A percentile compares a stretch with the other conserved stretches of the same genome.
Conservation (phyloP, 768 basidiomycete genomes). For the Baorangia bicolor region DNA sequence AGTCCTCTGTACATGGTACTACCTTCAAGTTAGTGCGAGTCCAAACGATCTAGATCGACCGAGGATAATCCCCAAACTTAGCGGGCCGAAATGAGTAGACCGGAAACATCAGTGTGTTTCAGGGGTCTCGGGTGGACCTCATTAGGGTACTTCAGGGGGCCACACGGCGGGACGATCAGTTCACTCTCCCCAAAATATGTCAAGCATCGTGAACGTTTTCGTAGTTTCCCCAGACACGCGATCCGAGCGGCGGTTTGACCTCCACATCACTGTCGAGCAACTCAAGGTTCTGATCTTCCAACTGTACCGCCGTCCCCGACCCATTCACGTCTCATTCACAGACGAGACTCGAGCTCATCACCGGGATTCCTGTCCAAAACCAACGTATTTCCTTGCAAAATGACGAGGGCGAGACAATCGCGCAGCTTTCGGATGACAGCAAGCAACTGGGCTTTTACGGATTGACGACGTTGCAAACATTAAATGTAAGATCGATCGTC, state of each 20-base stretch:
- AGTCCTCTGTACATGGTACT: too few relatives aligned
- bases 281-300: conserved; percentile 64
- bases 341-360: conserved; percentile 84
- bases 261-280: conserved; percentile 67
- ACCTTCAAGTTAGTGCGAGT: too few relatives aligned
- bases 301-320: not conserved
- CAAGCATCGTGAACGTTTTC: conserved; percentile 61
- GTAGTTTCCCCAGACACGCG: conserved; percentile 86
- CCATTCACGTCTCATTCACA: conserved; percentile 27
- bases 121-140: too few relatives aligned
- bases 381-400: conserved; percentile 68
- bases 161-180: too few relatives aligned
- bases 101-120: too few relatives aligned
- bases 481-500: conserved; percentile 57
- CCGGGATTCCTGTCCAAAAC: conserved; percentile 78
- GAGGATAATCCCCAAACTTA: too few relatives aligned
- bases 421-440: conserved; percentile 61
- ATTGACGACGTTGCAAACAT: conserved; percentile 70
- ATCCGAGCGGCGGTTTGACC: conserved; percentile 84
- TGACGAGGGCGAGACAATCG: conserved; percentile 51
- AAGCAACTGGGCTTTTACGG: conserved; percentile 75
- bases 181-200: conserved; percentile 35
- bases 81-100: too few relatives aligned
- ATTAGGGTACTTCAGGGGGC: too few relatives aligned
- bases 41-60: too few relatives aligned